phyloP scores from a whole-genome alignment of 2,329 filamentous ascomycete genomes.

The Aspergillus felis region DNA sequence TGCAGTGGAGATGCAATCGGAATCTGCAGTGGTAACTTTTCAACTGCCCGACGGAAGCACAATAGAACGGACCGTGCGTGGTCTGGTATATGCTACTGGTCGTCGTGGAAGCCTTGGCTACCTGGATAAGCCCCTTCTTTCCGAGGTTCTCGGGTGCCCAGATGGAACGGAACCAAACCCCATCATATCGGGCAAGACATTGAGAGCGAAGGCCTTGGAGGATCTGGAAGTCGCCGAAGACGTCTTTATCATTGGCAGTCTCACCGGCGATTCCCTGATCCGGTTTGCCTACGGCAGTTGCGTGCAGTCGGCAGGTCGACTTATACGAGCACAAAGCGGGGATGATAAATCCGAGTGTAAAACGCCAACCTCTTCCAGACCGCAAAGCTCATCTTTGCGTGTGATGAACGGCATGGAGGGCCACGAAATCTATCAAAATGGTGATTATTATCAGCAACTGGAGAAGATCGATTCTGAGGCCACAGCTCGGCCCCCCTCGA shows the following conservation, averaged over 20 bases:
- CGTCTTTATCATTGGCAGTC: conserved; percentile 56
- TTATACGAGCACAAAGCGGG: conserved; percentile 33
- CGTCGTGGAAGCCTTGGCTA: conserved; percentile 54
- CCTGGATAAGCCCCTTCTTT: conserved; percentile 44
- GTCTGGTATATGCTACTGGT: conserved; percentile 54
- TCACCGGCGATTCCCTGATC: conserved; percentile 59
- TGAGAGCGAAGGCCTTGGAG: conserved; percentile 50
- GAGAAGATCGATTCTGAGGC: not conserved
- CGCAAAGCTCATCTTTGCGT: conserved; percentile 20
- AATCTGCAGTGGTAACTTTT: conserved; percentile 41
- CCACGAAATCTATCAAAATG: conserved; percentile 21
- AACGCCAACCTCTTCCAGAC: conserved; percentile 2
- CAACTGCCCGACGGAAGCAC: conserved; percentile 40
- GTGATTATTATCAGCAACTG: not conserved
- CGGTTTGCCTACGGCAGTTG: conserved; percentile 58
- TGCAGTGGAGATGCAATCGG: conserved; percentile 29
- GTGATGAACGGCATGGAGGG: conserved; percentile 40
- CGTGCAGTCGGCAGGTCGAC: conserved; percentile 52
- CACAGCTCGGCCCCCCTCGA: not conserved
- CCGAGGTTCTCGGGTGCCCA: conserved; percentile 42
- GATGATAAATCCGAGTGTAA: conserved; percentile 9
- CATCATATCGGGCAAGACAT: conserved; percentile 50
- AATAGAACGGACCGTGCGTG: conserved; percentile 45
- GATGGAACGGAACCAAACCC: conserved; percentile 15
- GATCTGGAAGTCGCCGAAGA: conserved; percentile 51